Percentiles rank a stretch among this genome's conserved stretches.
These are phyloP conservation scores for Lactarius akahatsu DNA, from an alignment of 768 basidiomycete species.

Conservation along the genomic window DNA sequence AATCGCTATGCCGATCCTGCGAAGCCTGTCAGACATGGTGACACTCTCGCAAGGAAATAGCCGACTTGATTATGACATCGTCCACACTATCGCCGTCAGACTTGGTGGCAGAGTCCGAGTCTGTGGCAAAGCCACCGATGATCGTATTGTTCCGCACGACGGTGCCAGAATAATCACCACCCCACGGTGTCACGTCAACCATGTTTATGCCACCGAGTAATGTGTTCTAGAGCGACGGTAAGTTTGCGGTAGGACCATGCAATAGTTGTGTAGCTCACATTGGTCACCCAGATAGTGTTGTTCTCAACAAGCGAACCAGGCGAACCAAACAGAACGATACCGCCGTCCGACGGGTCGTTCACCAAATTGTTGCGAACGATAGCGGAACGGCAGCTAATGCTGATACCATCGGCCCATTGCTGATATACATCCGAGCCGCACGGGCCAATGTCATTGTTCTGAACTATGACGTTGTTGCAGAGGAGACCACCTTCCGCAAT, in stretches of 20 bases:
- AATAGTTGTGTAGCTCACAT: constrained; percentile 42
- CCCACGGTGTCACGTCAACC: constrained; percentile 68
- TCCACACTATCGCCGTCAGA: constrained; percentile 55
- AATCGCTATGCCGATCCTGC: constrained; percentile 76
- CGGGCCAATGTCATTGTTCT: constrained; percentile 84
- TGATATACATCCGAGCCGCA: constrained; percentile 64
- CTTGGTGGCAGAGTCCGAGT: constrained; percentile 40
- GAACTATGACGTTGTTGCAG: constrained; percentile 64
- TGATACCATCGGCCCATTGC: constrained; percentile 84
- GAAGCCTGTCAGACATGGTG: constrained; percentile 10
- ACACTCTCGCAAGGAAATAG: constrained; percentile 11
- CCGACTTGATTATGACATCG: constrained; percentile 70
- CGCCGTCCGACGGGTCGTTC: constrained; percentile 74
- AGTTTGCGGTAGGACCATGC: neutral
- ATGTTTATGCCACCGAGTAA: constrained; percentile 76
- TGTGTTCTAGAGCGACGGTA: constrained; percentile 48
- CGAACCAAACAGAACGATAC: constrained; percentile 74
- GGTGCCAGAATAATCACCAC: constrained; percentile 63
- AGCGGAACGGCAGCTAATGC: constrained; percentile 63
- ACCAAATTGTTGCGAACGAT: constrained; percentile 67
- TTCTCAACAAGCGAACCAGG: constrained; percentile 72
- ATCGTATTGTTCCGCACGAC: constrained; percentile 67
- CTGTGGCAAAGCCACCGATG: constrained; percentile 65
- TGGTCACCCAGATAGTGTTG: constrained; percentile 72
- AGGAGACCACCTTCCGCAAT: constrained; percentile 63